These are phyloP conservation scores for Russula lepida DNA, from an alignment of 768 basidiomycete genomes.

Conservation along the genomic window DNA sequence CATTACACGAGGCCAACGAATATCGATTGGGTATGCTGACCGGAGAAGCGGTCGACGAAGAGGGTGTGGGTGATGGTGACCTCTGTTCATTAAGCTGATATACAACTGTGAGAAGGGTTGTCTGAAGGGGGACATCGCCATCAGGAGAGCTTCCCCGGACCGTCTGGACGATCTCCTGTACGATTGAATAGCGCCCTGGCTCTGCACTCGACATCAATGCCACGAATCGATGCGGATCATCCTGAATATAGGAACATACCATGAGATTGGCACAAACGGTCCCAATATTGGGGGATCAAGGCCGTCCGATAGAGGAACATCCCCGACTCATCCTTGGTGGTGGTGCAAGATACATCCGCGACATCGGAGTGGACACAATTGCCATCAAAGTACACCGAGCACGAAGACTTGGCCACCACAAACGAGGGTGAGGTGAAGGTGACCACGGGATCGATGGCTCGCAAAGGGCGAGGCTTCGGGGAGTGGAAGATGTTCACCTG, in stretches of 20 bases:
- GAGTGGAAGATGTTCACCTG: constrained; percentile 24
- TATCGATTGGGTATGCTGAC: constrained; percentile 15
- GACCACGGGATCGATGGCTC: constrained; percentile 56
- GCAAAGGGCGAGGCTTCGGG: constrained; percentile 41
- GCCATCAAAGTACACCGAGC: constrained; percentile 45
- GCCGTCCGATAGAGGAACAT: constrained; percentile 47
- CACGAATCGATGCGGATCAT: background rate
- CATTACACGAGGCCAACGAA: constrained; percentile 16
- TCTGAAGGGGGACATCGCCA: constrained; percentile 7
- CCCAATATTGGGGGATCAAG: constrained; percentile 61
- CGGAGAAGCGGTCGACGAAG: constrained; percentile 18
- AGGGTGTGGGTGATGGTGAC: constrained; percentile 10
- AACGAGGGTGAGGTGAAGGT: constrained; percentile 47
- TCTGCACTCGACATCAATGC: constrained; percentile 34
- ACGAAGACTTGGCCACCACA: constrained; percentile 46
- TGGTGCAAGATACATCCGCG: constrained; percentile 23
- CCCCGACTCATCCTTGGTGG: constrained; percentile 8
- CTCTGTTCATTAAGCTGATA: constrained; percentile 24
- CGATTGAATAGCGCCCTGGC: constrained; percentile 55
- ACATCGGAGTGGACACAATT: constrained; percentile 44
- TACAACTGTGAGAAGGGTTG: constrained; percentile 24
- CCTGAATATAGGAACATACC: constrained; percentile 33
- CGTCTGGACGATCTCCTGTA: constrained; percentile 46
- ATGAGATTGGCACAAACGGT: constrained; percentile 42
- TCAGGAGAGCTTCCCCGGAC: constrained; percentile 7